Percentiles rank a stretch among this genome's conserved stretches.
phyloP scores from a whole-genome alignment of 2,329 filamentous ascomycete species.

The Mariannaea sp. region DNA sequence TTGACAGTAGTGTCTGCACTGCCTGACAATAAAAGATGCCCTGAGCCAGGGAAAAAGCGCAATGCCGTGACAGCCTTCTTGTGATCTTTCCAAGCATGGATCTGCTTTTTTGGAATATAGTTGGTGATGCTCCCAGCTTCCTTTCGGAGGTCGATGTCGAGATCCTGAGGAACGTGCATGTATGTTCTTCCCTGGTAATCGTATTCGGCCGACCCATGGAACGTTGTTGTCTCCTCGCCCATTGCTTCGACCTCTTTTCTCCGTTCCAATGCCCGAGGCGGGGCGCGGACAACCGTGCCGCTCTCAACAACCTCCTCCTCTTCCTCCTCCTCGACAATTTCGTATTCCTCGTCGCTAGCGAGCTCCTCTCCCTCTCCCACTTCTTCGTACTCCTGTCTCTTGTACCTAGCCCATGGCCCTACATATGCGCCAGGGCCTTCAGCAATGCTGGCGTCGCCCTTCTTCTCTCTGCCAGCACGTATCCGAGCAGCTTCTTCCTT shows the following conservation, averaged over 20 bases:
- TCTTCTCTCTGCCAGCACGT: conserved; percentile 78
- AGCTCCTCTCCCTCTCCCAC: conserved; percentile 76
- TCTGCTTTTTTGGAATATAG: conserved; percentile 90
- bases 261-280: conserved; percentile 57
- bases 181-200: conserved; percentile 97
- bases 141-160: conserved; percentile 84
- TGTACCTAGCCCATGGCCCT: conserved; percentile 92
- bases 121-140: conserved; percentile 82
- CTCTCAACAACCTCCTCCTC: conserved; percentile 72
- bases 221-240: conserved; percentile 80
- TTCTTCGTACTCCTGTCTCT: conserved; percentile 72
- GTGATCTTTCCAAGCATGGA: conserved; percentile 88
- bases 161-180: conserved; percentile 94
- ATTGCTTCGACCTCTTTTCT: conserved; percentile 63
- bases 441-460: conserved; percentile 81
- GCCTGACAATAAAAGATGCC: conserved; percentile 87
- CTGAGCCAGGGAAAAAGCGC: conserved; percentile 86
- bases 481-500: conserved; percentile 74
- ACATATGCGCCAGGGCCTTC: conserved; percentile 89
- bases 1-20: conserved; percentile 90
- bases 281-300: conserved; percentile 63
- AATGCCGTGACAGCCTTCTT: conserved; percentile 84
- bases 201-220: conserved; percentile 80
- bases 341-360: conserved; percentile 78
- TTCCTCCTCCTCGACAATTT: conserved; percentile 76